phyloP scores from a whole-genome alignment of 2,329 filamentous ascomycete genomes.

The Drechslerella dactyloides region DNA sequence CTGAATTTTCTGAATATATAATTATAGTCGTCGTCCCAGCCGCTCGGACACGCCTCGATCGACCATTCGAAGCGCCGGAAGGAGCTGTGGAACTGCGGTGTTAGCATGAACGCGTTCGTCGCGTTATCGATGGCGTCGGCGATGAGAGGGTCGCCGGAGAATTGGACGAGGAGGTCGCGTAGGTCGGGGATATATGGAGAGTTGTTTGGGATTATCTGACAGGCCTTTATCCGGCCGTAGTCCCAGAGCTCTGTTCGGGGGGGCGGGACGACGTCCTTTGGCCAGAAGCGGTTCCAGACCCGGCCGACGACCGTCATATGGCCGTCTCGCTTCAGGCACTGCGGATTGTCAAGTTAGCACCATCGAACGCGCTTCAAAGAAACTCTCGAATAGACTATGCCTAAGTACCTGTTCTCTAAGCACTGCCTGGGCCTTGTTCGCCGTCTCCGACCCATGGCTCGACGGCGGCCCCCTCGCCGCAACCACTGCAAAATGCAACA shows the following conservation, averaged over 20 bases:
- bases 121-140: constrained; percentile 41
- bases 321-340: constrained; percentile 41
- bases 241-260: constrained; percentile 44
- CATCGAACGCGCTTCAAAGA: not conserved
- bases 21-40: constrained; percentile 3
- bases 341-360: not conserved
- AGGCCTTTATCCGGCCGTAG: constrained; percentile 35
- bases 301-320: constrained; percentile 45
- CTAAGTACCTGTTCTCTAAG: constrained; percentile 28
- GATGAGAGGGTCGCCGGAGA: constrained; percentile 37
- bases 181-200: constrained; percentile 21
- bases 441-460: constrained; percentile 29
- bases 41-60: constrained; percentile 24
- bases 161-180: constrained; percentile 26
- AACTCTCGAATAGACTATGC: not conserved
- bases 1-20: constrained; percentile 40
- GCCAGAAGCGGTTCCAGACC: constrained; percentile 46
- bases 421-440: constrained; percentile 26
- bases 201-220: constrained; percentile 36
- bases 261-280: constrained; percentile 34
- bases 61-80: constrained; percentile 47
- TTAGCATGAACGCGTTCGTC: constrained; percentile 43
- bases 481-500: constrained; percentile 23
- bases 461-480: constrained; percentile 39
- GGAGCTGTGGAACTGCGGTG: constrained; percentile 32